These are phyloP conservation scores for Ophiostoma sp. DNA, from an alignment of 2,329 filamentous ascomycete species.

Conservation along the genomic window DNA sequence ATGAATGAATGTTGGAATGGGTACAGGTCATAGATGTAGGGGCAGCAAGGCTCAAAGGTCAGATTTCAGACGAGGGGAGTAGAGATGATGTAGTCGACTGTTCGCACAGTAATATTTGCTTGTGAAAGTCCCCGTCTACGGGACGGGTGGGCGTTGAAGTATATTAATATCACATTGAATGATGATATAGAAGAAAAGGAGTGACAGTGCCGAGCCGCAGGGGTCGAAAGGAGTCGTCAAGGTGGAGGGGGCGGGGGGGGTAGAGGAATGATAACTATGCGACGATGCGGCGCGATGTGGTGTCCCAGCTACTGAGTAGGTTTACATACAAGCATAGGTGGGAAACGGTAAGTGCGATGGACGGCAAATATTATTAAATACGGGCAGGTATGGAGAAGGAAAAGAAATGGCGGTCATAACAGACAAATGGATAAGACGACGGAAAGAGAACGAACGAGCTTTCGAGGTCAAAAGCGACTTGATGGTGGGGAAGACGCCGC, in stretches of 20 bases:
- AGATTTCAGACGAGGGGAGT: no score
- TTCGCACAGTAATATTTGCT: background rate
- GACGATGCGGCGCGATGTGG: background rate
- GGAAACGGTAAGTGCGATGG: background rate
- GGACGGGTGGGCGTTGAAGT: background rate
- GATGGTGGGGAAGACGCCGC: background rate
- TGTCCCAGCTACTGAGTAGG: background rate
- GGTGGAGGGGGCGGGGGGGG: background rate
- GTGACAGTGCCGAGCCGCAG: background rate
- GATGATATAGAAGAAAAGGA: no score
- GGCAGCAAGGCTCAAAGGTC: no score
- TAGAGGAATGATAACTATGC: background rate
- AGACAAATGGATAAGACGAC: background rate
- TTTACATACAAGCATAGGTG: background rate
- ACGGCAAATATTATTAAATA: background rate
- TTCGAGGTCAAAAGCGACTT: background rate
- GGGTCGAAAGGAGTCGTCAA: background rate
- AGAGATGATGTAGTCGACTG: background rate
- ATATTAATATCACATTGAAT: no score
- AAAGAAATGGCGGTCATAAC: background rate
- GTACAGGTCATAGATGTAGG: background rate
- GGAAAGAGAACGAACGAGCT: background rate
- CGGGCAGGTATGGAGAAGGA: background rate
- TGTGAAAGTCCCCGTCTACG: background rate
- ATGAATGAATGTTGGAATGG: background rate